Base-by-base conservation (phyloP, 352 stramenopile genomes). In the Phytopythium litorale region DNA sequence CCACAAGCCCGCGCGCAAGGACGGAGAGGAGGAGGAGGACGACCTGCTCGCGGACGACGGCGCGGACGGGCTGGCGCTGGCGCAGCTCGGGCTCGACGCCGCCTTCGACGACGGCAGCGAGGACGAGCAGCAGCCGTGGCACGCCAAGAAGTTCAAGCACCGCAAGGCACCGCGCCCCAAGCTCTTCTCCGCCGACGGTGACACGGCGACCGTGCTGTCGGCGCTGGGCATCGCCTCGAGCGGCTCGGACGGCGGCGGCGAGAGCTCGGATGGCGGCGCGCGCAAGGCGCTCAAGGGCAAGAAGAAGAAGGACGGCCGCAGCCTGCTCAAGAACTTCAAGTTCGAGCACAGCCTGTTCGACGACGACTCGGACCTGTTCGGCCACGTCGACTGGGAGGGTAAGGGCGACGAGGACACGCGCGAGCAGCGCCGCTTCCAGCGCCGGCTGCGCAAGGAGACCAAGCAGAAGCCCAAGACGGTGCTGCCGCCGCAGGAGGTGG, bases 321-420 rank as follows among this genome's bases (percentile, higher is more conserved):
- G 77, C 45, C 46, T 91, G 60, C 66, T 93, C 30, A 75, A 92
- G 70, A 89, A 87, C 49, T 92, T 95, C 68, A 83, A 89, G 67
- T 93, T 94, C 52, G 87, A 95, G 64, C 91, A 93, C 72, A 92
- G 81, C 62, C 79, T 95, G 19, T 95, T 95, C 46, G 83, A 87
- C 64, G 70, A 68, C 15, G 72, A 82, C 21, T 66, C 73, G 35
- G 77, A 88, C 51, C 63, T 93, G 35, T 95, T 95, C 65, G 74
- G 76, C 8, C 77, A 95, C 54, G 73, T 95, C 8, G 75, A 92
- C 49, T 95, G 86, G 86, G 75, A 87, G 16, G 78, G 78, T 12
- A 70, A 73, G 38, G 67, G 59, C 21, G 70, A 83, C 46, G 64
- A 61, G 6, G 82, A 89, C 43, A 71, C 77, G 49, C 81, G 81